phyloP scores from a whole-genome alignment of 2,329 filamentous ascomycete species.

The Aquanectria penicillioides region DNA sequence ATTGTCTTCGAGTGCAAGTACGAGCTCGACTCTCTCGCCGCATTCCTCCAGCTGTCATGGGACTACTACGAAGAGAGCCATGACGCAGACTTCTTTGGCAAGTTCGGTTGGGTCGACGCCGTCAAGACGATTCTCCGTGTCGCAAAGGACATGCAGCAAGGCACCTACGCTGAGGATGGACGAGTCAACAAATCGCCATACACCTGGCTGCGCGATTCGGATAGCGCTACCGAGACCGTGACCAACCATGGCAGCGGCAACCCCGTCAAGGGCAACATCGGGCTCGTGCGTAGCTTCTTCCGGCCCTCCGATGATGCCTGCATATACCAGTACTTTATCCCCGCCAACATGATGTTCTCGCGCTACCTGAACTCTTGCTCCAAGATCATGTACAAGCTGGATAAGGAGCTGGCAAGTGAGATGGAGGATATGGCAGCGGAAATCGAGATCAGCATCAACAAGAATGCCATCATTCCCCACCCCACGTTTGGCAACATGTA shows the following conservation, averaged over 20 bases:
- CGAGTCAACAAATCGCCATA: conserved; percentile 70
- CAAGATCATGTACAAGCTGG: conserved; percentile 56
- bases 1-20: conserved; percentile 96
- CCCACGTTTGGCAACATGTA: conserved; percentile 72
- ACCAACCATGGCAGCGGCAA: conserved; percentile 81
- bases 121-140: conserved; percentile 75
- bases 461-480: conserved; percentile 73
- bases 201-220: conserved; percentile 79
- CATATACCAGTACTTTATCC: conserved; percentile 87
- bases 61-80: conserved; percentile 81
- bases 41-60: conserved; percentile 84
- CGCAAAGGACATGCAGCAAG: conserved; percentile 74
- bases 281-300: conserved; percentile 87
- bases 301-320: conserved; percentile 90
- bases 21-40: conserved; percentile 89
- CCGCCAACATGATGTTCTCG: conserved; percentile 87
- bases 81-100: conserved; percentile 78
- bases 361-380: conserved; percentile 65
- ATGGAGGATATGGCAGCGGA: conserved; percentile 67
- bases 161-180: conserved; percentile 75
- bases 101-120: conserved; percentile 76
- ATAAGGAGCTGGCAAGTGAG: conserved; percentile 61
- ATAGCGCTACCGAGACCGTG: conserved; percentile 82
- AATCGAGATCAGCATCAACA: conserved; percentile 73
- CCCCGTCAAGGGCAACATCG: conserved; percentile 81